phyloP scores from a whole-genome alignment of 2,329 filamentous ascomycete genomes.

The Cytospora piceae region DNA sequence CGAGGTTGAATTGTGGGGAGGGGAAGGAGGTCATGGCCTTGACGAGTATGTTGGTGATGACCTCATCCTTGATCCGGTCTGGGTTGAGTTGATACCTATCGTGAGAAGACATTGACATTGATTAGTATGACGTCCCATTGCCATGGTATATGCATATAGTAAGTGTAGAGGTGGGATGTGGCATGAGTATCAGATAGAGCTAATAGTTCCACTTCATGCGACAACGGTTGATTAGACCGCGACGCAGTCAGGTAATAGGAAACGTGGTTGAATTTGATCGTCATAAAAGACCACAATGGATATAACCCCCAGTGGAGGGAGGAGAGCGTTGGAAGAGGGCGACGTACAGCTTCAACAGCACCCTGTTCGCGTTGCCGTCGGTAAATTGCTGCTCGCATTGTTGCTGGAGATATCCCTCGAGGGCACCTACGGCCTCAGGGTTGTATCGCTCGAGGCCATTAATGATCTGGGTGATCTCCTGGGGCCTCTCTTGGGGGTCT shows the following conservation, averaged over 20 bases:
- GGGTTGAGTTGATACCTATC: conserved; percentile 98
- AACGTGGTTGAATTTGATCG: conserved; percentile 81
- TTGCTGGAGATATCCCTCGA: conserved; percentile 91
- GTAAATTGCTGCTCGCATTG: conserved; percentile 95
- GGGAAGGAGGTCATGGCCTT: conserved; percentile 98
- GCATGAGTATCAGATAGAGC: conserved; percentile 68
- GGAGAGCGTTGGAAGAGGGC: conserved; percentile 29
- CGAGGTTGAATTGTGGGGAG: conserved; percentile 90
- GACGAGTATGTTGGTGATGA: conserved; percentile 98
- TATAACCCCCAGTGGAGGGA: too few species aligned
- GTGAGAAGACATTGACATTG: neutral
- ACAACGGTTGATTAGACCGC: conserved; percentile 58
- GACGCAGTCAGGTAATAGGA: conserved; percentile 92
- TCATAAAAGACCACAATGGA: conserved; percentile 53
- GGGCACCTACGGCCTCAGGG: conserved; percentile 88
- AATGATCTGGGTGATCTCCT: conserved; percentile 90
- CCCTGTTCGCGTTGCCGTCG: conserved; percentile 96
- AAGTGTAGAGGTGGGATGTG: conserved; percentile 19
- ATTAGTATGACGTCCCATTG: neutral
- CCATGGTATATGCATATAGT: neutral
- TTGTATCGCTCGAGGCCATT: conserved; percentile 99
- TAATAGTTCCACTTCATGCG: conserved; percentile 73
- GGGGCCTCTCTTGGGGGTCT: conserved; percentile 88
- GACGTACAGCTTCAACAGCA: conserved; percentile 94
- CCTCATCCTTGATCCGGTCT: conserved; percentile 93